Evolutionary conservation across 257 asterid species (phyloP).

Genomic region (Scutellaria barbata): DNA sequence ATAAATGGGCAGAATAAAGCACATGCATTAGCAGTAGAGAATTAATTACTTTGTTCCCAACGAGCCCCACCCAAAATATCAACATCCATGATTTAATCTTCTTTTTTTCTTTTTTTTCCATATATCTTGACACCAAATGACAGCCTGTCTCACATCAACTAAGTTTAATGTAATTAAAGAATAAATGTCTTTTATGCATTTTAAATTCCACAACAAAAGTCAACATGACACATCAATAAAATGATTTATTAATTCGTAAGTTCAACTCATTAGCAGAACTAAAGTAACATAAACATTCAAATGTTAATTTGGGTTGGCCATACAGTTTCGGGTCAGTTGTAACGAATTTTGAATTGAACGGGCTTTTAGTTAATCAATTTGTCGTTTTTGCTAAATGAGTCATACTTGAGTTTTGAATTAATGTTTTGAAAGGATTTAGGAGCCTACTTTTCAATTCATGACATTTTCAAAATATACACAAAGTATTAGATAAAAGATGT

Average conservation of each 20-base stretch:
- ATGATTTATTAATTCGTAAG: background rate
- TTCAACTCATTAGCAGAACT: background rate
- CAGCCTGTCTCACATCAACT: constrained; percentile 27
- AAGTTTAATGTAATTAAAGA: background rate
- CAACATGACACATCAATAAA: background rate
- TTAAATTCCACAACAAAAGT: background rate
- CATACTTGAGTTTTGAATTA: too few species aligned
- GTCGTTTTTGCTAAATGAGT: too few species aligned
- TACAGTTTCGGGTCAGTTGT: too few species aligned
- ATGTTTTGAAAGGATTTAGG: too few species aligned
- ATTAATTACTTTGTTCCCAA: constrained; percentile 11
- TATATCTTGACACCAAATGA: constrained; percentile 15
- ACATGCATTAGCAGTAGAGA: background rate
- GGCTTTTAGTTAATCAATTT: too few species aligned
- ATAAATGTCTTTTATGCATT: constrained; percentile 10
- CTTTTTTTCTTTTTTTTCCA: too few species aligned
- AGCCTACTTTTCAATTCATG: too few species aligned
- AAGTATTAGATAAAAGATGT: too few species aligned
- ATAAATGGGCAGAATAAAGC: background rate
- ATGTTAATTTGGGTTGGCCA: too few species aligned
- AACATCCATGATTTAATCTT: constrained; percentile 30
- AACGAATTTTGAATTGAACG: too few species aligned
- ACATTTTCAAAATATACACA: too few species aligned
- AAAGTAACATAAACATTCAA: too few species aligned
- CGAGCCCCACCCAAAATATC: constrained; percentile 12